Evolutionary conservation across 306 rosid genomes (phyloP), one percentile per base, ranked within the genome.

Genomic region (Pueraria montana): DNA sequence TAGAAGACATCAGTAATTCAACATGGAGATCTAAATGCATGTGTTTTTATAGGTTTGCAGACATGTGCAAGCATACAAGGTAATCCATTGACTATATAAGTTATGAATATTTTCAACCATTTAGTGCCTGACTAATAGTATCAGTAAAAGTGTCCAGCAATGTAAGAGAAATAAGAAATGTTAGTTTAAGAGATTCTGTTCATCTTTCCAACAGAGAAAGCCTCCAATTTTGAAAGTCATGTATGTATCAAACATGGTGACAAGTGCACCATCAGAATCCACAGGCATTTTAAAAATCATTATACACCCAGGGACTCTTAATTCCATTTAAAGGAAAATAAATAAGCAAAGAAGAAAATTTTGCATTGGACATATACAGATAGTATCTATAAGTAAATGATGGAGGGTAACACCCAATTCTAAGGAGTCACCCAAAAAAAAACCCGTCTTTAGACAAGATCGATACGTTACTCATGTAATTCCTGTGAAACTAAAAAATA

Each of bases 111-210:
- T 77, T 72, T 48, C 67, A 76, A 63, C 21, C 34, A 59, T 61
- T 62, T 34, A 52, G 76, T 48, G 48, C 20, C 32, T 18, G 34
- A 32, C 43, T 64, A 64, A 67, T 8, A 42, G 63, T 11, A 50
- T 18, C 62, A 72, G 1, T 24, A 42, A 26, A 69, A 48, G 38
- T 43, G 32, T 18, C 76, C 62, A 70, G 9, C 26, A 32, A 23
- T 58, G 43, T 63, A 66, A 66, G 50, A 38, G 65, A 86, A 73
- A 69, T 27, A 76, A 69, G 67, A 77, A 77, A 82, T 53, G 67
- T 55, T 45, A 23, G 71, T 40, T 71, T 52, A 27, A 24, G 49
- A 71, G 55, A 53, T 71, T 12, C 2, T 8, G 17, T 62, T 76
- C 52, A 4, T 48, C 74, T 24, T 45, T 73, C 56, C 67, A 48